These are phyloP conservation scores for Mycena rosella DNA, from an alignment of 768 basidiomycete genomes.

Conservation along the genomic window DNA sequence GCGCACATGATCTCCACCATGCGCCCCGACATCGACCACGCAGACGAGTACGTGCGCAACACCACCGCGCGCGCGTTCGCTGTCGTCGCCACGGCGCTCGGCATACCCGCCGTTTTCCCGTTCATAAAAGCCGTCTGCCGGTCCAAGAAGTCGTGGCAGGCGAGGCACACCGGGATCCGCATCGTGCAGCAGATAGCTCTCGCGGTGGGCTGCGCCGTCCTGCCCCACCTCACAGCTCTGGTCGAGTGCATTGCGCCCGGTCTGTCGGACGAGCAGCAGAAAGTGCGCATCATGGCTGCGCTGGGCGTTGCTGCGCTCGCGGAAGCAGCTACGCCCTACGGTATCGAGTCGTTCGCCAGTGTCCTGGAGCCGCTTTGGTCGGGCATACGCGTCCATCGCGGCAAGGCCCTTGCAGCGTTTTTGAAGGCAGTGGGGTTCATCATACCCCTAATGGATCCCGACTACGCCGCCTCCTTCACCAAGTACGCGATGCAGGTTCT, in stretches of 20 bases:
- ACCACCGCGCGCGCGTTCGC: slow-evolving; percentile 99
- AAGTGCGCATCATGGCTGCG: slow-evolving; percentile 95
- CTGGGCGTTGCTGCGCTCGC: slow-evolving; percentile 92
- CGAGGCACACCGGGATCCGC: slow-evolving; percentile 97
- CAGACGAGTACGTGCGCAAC: slow-evolving; percentile 98
- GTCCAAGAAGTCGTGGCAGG: slow-evolving; percentile 99
- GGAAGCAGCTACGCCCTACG: slow-evolving; percentile 97
- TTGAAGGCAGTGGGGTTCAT: slow-evolving; percentile 99
- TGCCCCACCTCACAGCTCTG: slow-evolving; percentile 95
- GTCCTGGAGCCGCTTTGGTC: slow-evolving; percentile 95
- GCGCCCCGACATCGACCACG: slow-evolving; percentile 99
- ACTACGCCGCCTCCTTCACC: slow-evolving; percentile 98
- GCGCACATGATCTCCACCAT: slow-evolving; percentile 99
- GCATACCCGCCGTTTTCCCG: slow-evolving; percentile 95
- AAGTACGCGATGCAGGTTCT: slow-evolving; percentile 98
- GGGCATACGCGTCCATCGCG: slow-evolving; percentile 93
- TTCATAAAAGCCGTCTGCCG: slow-evolving; percentile 99
- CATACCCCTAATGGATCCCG: slow-evolving; percentile 99
- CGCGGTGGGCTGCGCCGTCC: slow-evolving; percentile 99
- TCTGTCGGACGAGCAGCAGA: slow-evolving; percentile 93
- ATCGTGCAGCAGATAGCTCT: slow-evolving; percentile 99
- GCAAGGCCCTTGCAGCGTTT: slow-evolving; percentile 94
- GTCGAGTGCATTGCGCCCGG: slow-evolving; percentile 96
- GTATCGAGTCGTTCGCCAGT: slow-evolving; percentile 98
- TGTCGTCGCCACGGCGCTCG: slow-evolving; percentile 97